Evolutionary conservation across 805 yeast species (phyloP), one percentile per base, ranked within the genome.

Genomic region (Metschnikowia peoriensis): DNA sequence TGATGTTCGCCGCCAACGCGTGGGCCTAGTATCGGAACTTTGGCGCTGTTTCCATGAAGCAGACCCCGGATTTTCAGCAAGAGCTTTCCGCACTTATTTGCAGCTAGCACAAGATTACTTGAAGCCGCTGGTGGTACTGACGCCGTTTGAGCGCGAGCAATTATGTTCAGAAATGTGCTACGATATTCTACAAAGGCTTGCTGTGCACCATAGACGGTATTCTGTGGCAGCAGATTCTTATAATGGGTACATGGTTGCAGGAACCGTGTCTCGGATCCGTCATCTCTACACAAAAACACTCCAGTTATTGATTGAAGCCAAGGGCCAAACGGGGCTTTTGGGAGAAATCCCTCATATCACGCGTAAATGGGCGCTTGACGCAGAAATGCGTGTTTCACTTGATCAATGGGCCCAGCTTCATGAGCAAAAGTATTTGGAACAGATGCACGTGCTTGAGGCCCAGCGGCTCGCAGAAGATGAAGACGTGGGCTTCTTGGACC

Each of bases 281-380:
- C 46, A 41, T 15, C 52, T 63, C n/a, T 66, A 64, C 49, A 44
- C 32, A 28, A 54, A 54, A 22, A 61, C 66, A 1, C 52, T 75
- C 60, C 64, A 64, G 46, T 45, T 52, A 4, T 59, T 72, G 39
- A 60, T 75, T 4, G 60, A 67, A 16, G 41, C 53, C 34, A 70
- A 69, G 52, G 67, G 75, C 56, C 57, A 59, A 35, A 42, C 61
- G 10, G 64, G 66, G 6, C 56, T 54, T 37, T 59, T 66, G 41
- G 71, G 69, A 1, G 72, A 68, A 49, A 61, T 67, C 28, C 56
- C 50, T 2, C 71, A 71, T 10, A 58, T 73, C n/a, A 63, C 71
- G 12, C 57, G 63, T 14, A 67, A 73, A 58, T 75, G 79, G 79
- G 46, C 68, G 6, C 54, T 75, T 11, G 65, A 69, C 54, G 50